Evolutionary conservation across 2,329 filamentous ascomycete genomes (phyloP).

Genomic region (Curvularia spicifera): DNA sequence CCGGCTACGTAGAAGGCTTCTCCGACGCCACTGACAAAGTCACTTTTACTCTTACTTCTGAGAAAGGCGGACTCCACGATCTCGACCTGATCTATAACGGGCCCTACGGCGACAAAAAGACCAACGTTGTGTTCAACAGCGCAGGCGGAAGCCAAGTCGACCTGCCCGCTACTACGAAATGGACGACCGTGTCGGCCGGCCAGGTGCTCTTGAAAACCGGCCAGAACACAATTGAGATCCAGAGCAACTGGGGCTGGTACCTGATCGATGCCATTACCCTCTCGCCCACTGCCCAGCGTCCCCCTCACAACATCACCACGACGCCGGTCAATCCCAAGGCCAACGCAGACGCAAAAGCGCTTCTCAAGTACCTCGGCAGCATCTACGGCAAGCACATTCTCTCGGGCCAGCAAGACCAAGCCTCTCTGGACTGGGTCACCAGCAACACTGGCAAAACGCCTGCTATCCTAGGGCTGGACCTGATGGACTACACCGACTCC

Average conservation of each 20-base stretch:
- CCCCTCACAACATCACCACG: constrained; percentile 50
- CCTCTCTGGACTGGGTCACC: constrained; percentile 53
- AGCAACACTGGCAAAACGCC: constrained; percentile 57
- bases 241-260: constrained; percentile 59
- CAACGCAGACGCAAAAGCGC: constrained; percentile 46
- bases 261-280: constrained; percentile 56
- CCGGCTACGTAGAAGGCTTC: constrained; percentile 58
- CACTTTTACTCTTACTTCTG: constrained; percentile 52
- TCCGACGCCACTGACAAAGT: constrained; percentile 53
- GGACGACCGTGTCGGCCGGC: constrained; percentile 52
- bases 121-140: constrained; percentile 54
- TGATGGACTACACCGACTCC: constrained; percentile 59
- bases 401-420: constrained; percentile 58
- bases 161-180: constrained; percentile 50
- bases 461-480: constrained; percentile 55
- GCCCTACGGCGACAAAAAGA: constrained; percentile 56
- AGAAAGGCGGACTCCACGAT: constrained; percentile 52
- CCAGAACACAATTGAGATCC: constrained; percentile 55
- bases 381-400: constrained; percentile 58
- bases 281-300: constrained; percentile 46
- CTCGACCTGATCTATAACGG: constrained; percentile 55
- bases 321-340: constrained; percentile 51
- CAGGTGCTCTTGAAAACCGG: constrained; percentile 55
- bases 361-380: constrained; percentile 53
- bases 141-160: constrained; percentile 53